Base-by-base conservation (phyloP, 352 stramenopile species). In the Nothophytophthora sp. region DNA sequence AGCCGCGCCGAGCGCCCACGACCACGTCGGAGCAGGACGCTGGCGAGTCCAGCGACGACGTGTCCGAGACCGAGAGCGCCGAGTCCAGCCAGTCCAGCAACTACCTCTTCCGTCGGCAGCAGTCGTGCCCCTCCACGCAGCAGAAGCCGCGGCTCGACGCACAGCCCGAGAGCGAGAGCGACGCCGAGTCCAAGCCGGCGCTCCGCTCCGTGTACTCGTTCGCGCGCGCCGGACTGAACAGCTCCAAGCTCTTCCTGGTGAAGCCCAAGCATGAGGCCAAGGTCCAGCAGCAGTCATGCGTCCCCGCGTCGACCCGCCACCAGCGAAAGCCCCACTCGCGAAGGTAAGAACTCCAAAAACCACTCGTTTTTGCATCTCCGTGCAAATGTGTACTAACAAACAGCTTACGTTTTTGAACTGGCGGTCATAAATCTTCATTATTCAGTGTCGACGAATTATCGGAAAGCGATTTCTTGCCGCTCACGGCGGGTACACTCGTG, bases 1-100 rank as follows among this genome's bases (percentile, higher is more conserved):
- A 59, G 33, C 10, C 48, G 18, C 29, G 41, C 6, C 62, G 63
- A 41, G 71, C 67, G 18, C 67, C 67, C 33, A 85, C 67, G 7
- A 48, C 70, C 28, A 81, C 63, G 30, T 83, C 63, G 32, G 66
- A 83, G 60, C 42, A 73, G 40, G 60, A 64, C 37, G 65, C n/a
- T n/a, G n/a, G n/a, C n/a, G n/a, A 67, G 35, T 60, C 51, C 15
- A 61, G 47, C 36, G 54, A 80, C 67, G 67, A 82, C 25, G 35
- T 68, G 50, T 81, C 63, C n/a, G 75, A 86, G 62, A 86, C 75
- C 24, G 78, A 87, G 62, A 77, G 79, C 46, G 73, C 61, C 25
- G 62, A 62, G 49, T 82, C 71, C 34, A 59, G 48, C 16, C 58
- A 66, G 45, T 56, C 38, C 8, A 24, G 30, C 35, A 43, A 47